phyloP scores from a whole-genome alignment of 2,329 filamentous ascomycete species.

The Nannizziopsis arthrosporioides region DNA sequence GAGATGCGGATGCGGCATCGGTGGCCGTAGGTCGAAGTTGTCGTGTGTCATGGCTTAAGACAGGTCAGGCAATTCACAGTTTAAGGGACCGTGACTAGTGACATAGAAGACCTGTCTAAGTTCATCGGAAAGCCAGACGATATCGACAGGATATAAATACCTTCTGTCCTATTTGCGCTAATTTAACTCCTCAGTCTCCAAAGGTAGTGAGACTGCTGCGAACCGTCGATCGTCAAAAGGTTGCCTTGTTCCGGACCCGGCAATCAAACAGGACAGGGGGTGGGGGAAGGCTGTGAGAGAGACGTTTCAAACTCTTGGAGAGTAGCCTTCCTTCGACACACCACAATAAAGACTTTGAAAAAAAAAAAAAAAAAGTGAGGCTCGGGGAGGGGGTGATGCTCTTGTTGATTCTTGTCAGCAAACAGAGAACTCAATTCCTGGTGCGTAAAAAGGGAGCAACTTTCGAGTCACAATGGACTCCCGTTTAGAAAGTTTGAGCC shows the following conservation, averaged over 20 bases:
- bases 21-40: conserved; percentile 3
- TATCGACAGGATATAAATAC: conserved; percentile 1
- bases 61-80: not conserved
- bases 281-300: not conserved
- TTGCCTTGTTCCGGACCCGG: not conserved
- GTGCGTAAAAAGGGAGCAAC: not conserved
- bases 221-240: not conserved
- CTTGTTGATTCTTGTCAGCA: conserved; percentile 7
- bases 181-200: too few species aligned
- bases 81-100: not conserved
- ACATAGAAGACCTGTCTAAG: not conserved
- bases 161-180: too few species aligned
- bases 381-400: not conserved
- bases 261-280: not conserved
- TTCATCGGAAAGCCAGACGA: not conserved
- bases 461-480: not conserved
- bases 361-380: conserved; percentile 7
- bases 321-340: not conserved
- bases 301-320: not conserved
- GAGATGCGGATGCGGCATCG: conserved; percentile 9
- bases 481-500: not conserved
- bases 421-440: not conserved
- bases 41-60: not conserved
- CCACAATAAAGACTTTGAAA: not conserved
- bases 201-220: too few species aligned